Conservation (phyloP, 2,329 filamentous ascomycete genomes). For the Sclerotinia spermophila region DNA sequence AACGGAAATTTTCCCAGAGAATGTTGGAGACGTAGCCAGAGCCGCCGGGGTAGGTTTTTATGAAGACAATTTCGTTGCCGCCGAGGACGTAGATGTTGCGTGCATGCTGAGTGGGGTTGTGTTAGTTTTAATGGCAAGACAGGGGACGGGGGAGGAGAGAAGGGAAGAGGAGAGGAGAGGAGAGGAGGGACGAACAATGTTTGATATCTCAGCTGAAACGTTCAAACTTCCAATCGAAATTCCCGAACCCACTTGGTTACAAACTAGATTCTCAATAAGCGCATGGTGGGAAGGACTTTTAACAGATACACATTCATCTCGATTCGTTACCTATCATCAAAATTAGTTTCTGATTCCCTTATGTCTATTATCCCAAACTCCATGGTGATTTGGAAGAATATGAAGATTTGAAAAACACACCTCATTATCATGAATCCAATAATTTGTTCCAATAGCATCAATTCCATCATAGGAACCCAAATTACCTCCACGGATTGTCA, state of each 20-base stretch:
- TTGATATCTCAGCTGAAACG: conserved; percentile 18
- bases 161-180: neutral
- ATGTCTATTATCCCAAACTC: too few species aligned
- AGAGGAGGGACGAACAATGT: neutral
- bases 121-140: neutral
- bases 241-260: conserved; percentile 39
- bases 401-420: neutral
- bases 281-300: conserved; percentile 40
- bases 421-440: conserved; percentile 40
- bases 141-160: rapidly evolving
- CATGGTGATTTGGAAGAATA: neutral
- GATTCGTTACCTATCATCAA: conserved; percentile 32
- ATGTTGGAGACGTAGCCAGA: conserved; percentile 39
- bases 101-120: neutral
- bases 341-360: neutral
- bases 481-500: conserved; percentile 40
- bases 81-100: conserved; percentile 39
- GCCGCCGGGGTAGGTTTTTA: conserved; percentile 41
- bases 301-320: conserved; percentile 41
- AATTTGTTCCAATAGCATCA: conserved; percentile 38
- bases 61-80: conserved; percentile 40
- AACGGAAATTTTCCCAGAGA: conserved; percentile 36
- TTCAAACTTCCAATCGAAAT: conserved; percentile 39
- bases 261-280: conserved; percentile 39
- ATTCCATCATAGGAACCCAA: conserved; percentile 41